These are phyloP conservation scores for Cenococcum geophilum DNA, from an alignment of 495 filamentous ascomycete genomes.

Conservation along the genomic window DNA sequence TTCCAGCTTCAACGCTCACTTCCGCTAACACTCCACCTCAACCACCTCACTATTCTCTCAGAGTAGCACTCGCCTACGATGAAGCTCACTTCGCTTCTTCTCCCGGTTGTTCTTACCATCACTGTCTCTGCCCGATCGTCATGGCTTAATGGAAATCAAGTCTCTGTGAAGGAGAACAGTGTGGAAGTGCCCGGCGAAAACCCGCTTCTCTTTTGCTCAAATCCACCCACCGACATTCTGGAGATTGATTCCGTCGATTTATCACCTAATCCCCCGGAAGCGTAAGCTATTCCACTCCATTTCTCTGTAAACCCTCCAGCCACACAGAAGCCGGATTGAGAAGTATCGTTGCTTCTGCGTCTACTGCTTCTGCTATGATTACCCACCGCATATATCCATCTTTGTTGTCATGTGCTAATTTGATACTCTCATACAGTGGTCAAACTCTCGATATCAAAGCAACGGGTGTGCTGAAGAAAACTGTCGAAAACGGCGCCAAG, in stretches of 20 bases:
- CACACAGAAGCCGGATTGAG: not conserved
- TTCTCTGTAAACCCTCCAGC: constrained; percentile 2
- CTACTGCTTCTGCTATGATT: not conserved
- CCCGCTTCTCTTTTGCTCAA: constrained; percentile 66
- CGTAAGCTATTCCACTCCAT: constrained; percentile 54
- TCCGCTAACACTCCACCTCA: not conserved
- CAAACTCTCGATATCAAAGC: constrained; percentile 72
- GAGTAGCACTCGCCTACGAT: constrained; percentile 3
- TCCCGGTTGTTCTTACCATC: constrained; percentile 11
- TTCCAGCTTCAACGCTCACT: not conserved
- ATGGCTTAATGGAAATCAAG: constrained; percentile 26
- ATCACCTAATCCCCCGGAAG: constrained; percentile 73
- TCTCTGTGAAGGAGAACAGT: constrained; percentile 34
- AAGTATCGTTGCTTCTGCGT: not conserved
- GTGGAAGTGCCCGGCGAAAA: constrained; percentile 63
- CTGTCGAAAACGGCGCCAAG: constrained; percentile 68
- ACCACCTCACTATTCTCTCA: not conserved
- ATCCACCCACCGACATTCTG: constrained; percentile 57
- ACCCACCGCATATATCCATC: not conserved
- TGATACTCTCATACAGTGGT: constrained; percentile 52
- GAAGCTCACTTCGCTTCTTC: constrained; percentile 23
- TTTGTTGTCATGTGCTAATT: constrained; percentile 4
- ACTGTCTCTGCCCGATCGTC: constrained; percentile 13
- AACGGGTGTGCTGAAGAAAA: constrained; percentile 59
- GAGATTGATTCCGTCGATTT: constrained; percentile 73